phyloP scores from a whole-genome alignment of 176 grass and related monocot species.

The Pharus latifolius region DNA sequence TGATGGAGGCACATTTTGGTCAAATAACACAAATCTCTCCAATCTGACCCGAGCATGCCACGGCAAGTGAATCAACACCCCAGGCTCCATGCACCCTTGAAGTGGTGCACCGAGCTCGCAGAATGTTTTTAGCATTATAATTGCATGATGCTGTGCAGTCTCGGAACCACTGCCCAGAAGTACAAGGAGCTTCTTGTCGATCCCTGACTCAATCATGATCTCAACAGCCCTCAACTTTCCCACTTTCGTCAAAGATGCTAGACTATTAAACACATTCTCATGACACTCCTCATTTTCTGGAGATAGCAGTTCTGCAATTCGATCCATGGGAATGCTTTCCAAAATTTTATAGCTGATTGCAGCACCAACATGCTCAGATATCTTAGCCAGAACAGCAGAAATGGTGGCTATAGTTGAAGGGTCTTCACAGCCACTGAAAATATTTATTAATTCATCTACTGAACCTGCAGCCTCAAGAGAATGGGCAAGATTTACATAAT shows the following conservation, averaged over 20 bases:
- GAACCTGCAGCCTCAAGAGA: constrained; percentile 56
- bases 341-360: constrained; percentile 45
- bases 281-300: constrained; percentile 53
- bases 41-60: constrained; percentile 64
- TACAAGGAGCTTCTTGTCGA: constrained; percentile 68
- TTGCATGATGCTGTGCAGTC: constrained; percentile 55
- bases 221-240: constrained; percentile 57
- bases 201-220: constrained; percentile 48
- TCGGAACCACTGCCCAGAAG: constrained; percentile 55
- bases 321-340: constrained; percentile 49
- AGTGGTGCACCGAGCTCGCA: constrained; percentile 55
- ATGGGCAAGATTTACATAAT: constrained; percentile 39
- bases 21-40: constrained; percentile 61
- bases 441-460: constrained; percentile 35
- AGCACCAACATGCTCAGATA: constrained; percentile 45
- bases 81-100: constrained; percentile 46
- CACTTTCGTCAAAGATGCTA: constrained; percentile 43
- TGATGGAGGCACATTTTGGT: constrained; percentile 25
- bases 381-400: constrained; percentile 44
- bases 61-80: constrained; percentile 50
- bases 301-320: constrained; percentile 48
- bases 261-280: constrained; percentile 50
- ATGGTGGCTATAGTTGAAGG: constrained; percentile 30
- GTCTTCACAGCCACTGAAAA: constrained; percentile 45
- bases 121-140: constrained; percentile 54